Base-by-base conservation (phyloP, 2,329 filamentous ascomycete species). In the Epichloe sp. region DNA sequence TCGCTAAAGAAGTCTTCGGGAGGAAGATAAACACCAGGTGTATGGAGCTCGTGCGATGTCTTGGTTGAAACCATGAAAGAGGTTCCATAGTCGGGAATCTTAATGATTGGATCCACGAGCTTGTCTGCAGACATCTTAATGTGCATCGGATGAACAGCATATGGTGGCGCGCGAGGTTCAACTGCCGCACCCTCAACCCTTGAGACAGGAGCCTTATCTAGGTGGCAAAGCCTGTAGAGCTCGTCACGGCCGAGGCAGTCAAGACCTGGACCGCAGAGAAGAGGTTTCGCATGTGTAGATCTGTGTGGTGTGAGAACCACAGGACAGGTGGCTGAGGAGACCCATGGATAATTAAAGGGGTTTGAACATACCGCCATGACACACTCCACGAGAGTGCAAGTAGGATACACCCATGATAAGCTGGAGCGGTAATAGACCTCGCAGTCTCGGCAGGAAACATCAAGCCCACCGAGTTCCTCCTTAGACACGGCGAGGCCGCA, bases 241-340 rank as follows among this genome's bases (percentile, higher is more conserved):
- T 55, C 50, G 15, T 26, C 35, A 8, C 53, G 52, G 49, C 26
- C 52, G 17, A 45, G n/a, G 17, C 47, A 2, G 44, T 19, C 38
- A 34, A 50, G 6, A 26, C 44, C 54, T 34, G 42, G 42, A 21
- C 26, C 42, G 34, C 35, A n/a, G 26, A 50, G 23, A 15, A 67
- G 59, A 41, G 51, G 51, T 67, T 67, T 48, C 61, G 62, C 7
- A 55, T 36, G 48, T 66, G 59, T 44, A 66, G 45, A 50, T 59
- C 63, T 56, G 3, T 19, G 5, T 42, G 11, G 15, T 8, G 40
- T 17, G 15, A 17, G 40, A 42, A 17, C 11, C 7, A 31, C 17
- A 14, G 7, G 2, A 11, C 2, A 21, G 19, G 10, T 21, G 11
- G 26, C 7, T 26, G 26, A 26, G 23, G 7, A 26, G 23, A 23